phyloP scores from a whole-genome alignment of 306 rosid species.

The Purshia tridentata region DNA sequence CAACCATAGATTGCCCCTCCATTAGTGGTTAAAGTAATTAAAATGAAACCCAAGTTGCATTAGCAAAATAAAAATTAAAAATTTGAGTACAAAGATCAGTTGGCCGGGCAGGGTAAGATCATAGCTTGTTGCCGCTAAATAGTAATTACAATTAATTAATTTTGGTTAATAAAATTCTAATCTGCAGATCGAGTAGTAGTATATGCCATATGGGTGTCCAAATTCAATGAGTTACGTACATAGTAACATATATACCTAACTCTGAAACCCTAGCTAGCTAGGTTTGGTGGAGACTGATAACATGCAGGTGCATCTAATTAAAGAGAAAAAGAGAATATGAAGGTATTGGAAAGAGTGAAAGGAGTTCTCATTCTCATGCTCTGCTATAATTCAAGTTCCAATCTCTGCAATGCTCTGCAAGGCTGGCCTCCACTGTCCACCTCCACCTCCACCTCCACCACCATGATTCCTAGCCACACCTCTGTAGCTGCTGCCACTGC shows the following conservation, averaged over 20 bases:
- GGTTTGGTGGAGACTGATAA: neutral
- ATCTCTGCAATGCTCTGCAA: constrained; percentile 90
- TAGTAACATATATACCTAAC: constrained; percentile 15
- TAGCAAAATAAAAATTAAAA: too few species aligned
- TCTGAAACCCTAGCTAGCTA: constrained; percentile 17
- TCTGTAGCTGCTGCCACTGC: constrained; percentile 34
- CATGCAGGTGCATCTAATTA: neutral
- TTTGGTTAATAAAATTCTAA: too few species aligned
- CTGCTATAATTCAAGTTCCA: constrained; percentile 49
- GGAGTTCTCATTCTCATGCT: neutral
- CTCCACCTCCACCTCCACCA: constrained; percentile 32
- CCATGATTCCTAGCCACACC: constrained; percentile 50
- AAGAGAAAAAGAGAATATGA: constrained; percentile 5
- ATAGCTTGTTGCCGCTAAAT: too few species aligned
- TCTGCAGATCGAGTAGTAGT: too few species aligned
- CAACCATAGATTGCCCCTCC: too few species aligned
- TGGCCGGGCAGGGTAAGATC: too few species aligned
- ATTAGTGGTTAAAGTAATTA: too few species aligned
- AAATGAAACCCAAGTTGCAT: too few species aligned
- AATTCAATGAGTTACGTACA: neutral
- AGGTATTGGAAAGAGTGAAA: constrained; percentile 24
- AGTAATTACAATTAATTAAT: too few species aligned
- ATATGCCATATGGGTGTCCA: neutral
- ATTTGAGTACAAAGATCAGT: too few species aligned
- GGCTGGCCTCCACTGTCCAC: constrained; percentile 86